Evolutionary conservation across 2,329 filamentous ascomycete genomes (phyloP).

Genomic region (Fusarium pseudograminearum): DNA sequence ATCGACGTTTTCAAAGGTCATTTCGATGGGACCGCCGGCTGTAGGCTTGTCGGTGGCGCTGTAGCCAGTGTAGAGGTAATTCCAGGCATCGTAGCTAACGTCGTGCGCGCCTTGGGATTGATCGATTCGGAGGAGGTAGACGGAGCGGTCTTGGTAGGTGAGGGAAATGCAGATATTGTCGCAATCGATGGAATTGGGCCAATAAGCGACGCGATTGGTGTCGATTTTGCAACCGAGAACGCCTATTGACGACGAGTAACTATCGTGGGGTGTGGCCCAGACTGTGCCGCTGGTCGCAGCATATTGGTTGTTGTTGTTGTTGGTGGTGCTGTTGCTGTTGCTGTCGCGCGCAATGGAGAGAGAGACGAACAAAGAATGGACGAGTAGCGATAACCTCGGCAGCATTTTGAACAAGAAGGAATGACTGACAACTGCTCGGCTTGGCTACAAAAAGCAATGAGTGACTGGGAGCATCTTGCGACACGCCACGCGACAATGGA

Average conservation of each 20-base stretch:
- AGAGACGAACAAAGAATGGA: slow-evolving; percentile 24
- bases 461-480: slow-evolving; percentile 42
- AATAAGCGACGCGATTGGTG: slow-evolving; percentile 71
- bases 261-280: slow-evolving; percentile 65
- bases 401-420: slow-evolving; percentile 24
- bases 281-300: slow-evolving; percentile 40
- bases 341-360: slow-evolving; percentile 11
- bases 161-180: slow-evolving; percentile 67
- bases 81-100: slow-evolving; percentile 72
- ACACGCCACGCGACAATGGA: slow-evolving; percentile 21
- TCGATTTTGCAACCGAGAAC: slow-evolving; percentile 71
- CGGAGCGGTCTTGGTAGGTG: slow-evolving; percentile 59
- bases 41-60: slow-evolving; percentile 60
- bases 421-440: neutral
- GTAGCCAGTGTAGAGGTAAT: slow-evolving; percentile 65
- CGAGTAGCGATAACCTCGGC: slow-evolving; percentile 15
- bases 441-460: slow-evolving; percentile 23
- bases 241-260: slow-evolving; percentile 68
- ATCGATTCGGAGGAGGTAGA: slow-evolving; percentile 71
- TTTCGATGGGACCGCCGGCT: slow-evolving; percentile 61
- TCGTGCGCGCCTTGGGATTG: slow-evolving; percentile 68
- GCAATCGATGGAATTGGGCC: slow-evolving; percentile 67
- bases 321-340: neutral
- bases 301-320: slow-evolving; percentile 5
- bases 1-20: slow-evolving; percentile 60